Conservation (phyloP, 352 stramenopile genomes). For the Phytophthora pistaciae region DNA sequence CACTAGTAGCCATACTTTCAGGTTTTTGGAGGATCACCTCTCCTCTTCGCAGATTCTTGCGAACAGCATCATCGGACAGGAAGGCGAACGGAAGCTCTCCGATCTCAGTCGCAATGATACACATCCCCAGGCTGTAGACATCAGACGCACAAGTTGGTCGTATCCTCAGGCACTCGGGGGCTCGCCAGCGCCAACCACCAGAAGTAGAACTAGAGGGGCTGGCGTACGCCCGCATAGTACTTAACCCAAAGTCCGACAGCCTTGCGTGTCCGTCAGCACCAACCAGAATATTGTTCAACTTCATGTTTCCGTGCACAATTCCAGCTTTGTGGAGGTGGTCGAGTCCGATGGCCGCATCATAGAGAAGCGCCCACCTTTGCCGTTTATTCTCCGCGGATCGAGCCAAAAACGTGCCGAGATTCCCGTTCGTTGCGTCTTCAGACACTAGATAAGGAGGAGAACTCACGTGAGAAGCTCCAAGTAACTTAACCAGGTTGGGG, state of each 20-base stretch:
- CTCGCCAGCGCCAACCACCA: conserved; percentile 14
- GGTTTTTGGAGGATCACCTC: background rate
- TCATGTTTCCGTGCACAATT: conserved; percentile 16
- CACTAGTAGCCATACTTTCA: background rate
- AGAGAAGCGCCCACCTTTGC: conserved; percentile 20
- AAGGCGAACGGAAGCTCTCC: conserved; percentile 26
- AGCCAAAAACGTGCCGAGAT: conserved; percentile 15
- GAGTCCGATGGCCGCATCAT: conserved; percentile 47
- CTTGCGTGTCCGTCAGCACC: background rate
- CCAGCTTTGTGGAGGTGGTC: conserved; percentile 27
- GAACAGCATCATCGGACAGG: conserved; percentile 10
- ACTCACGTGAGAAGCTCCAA: conserved; percentile 33
- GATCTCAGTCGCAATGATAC: conserved; percentile 31
- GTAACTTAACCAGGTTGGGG: conserved; percentile 31
- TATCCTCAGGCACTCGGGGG: conserved; percentile 34
- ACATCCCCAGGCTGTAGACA: conserved; percentile 44
- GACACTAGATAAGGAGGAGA: conserved; percentile 25
- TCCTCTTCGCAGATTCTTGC: conserved; percentile 4
- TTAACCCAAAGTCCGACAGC: conserved; percentile 7
- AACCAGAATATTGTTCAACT: conserved; percentile 17
- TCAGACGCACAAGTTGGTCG: conserved; percentile 25
- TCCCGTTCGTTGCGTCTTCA: conserved; percentile 23
- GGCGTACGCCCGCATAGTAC: background rate
- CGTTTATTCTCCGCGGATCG: background rate
- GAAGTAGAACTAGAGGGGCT: background rate